Percentiles rank a stretch among this genome's conserved stretches.
These are phyloP conservation scores for Rhododendron ferrugineum DNA, from an alignment of 148 eudicot genomes.

Conservation along the genomic window DNA sequence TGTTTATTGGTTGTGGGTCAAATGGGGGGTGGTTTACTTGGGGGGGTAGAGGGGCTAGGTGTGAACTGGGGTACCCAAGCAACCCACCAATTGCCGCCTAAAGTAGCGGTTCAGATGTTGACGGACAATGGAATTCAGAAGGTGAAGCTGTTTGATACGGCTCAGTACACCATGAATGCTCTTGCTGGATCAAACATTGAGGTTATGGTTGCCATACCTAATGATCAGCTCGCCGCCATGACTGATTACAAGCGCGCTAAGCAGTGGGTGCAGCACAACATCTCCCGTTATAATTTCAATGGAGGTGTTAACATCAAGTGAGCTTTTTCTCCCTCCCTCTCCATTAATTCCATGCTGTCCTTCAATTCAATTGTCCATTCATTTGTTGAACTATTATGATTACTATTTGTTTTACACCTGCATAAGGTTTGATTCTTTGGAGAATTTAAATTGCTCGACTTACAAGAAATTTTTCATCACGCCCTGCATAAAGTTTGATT, in stretches of 20 bases:
- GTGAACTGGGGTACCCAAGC: conserved; percentile 92
- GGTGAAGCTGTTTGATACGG: conserved; percentile 85
- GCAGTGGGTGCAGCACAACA: conserved; percentile 60
- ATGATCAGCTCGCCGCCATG: conserved; percentile 54
- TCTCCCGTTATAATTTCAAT: conserved; percentile 55
- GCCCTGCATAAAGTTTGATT: background rate
- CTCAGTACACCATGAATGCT: conserved; percentile 46
- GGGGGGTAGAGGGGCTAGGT: conserved; percentile 51
- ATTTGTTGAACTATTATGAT: background rate
- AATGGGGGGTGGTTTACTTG: background rate
- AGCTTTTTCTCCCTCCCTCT: background rate
- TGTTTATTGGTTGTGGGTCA: conserved; percentile 1
- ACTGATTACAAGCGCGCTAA: conserved; percentile 47
- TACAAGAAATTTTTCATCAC: background rate
- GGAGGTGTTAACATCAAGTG: conserved; percentile 92
- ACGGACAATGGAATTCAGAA: conserved; percentile 67
- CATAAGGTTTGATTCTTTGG: background rate
- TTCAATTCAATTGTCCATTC: background rate
- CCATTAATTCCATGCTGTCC: background rate
- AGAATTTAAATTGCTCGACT: background rate
- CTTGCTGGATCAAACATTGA: conserved; percentile 65
- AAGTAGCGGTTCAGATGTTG: conserved; percentile 63
- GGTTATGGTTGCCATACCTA: conserved; percentile 91
- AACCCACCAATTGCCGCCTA: conserved; percentile 49
- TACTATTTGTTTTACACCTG: background rate